These are phyloP conservation scores for Psilocybe azurescens DNA, from an alignment of 768 basidiomycete species.

Conservation along the genomic window DNA sequence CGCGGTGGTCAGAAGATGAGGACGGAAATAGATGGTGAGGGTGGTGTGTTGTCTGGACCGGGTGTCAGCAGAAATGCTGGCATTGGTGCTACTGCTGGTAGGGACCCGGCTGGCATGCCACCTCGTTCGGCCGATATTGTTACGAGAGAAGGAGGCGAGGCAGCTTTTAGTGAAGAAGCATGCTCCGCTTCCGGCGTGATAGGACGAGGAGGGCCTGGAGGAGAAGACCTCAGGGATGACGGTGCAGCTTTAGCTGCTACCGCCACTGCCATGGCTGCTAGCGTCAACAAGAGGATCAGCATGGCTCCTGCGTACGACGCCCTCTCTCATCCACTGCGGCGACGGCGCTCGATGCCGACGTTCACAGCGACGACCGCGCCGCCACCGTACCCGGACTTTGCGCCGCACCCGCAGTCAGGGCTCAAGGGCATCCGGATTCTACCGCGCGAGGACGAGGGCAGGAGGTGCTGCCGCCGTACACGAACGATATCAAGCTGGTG, in stretches of 20 bases:
- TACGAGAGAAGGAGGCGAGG: neutral
- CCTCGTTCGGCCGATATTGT: neutral
- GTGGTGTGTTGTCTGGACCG: neutral
- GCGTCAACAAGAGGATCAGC: slow-evolving; percentile 32
- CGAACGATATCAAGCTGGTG: slow-evolving; percentile 80
- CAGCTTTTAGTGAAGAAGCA: neutral
- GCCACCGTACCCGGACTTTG: slow-evolving; percentile 55
- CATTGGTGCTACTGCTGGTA: neutral
- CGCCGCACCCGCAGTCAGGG: slow-evolving; percentile 16
- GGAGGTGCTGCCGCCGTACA: slow-evolving; percentile 83
- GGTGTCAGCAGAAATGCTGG: neutral
- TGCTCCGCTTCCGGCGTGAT: slow-evolving; percentile 6
- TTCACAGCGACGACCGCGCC: slow-evolving; percentile 62
- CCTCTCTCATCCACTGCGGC: slow-evolving; percentile 48
- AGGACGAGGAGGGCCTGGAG: neutral
- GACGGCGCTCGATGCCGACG: slow-evolving; percentile 75
- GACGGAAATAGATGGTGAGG: neutral
- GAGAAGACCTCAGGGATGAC: neutral
- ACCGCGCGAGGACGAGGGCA: slow-evolving; percentile 83
- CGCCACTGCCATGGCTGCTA: neutral
- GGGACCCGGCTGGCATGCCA: neutral
- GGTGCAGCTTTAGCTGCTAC: neutral
- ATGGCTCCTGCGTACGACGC: slow-evolving; percentile 36
- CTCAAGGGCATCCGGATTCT: slow-evolving; percentile 32
- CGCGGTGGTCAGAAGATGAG: neutral